These are phyloP conservation scores for Venturia oleaginea DNA, from an alignment of 2,329 filamentous ascomycete genomes.

Conservation along the genomic window DNA sequence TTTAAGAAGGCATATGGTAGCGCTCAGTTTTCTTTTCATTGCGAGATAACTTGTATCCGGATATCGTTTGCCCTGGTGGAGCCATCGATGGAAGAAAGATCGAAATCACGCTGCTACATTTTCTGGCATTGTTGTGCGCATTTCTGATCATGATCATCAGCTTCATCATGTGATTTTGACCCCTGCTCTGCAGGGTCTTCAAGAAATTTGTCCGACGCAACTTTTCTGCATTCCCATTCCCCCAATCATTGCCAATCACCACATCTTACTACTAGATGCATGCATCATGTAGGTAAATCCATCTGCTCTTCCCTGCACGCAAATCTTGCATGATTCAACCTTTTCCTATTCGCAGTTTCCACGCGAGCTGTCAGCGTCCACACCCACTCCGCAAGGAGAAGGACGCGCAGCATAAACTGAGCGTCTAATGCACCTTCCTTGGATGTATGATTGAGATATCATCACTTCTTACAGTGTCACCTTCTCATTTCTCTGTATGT, in stretches of 20 bases:
- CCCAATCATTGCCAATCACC: not conserved
- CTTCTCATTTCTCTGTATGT: not conserved
- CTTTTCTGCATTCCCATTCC: not conserved
- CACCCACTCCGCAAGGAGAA: slow-evolving; percentile 4
- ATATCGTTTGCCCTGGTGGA: too few relatives aligned
- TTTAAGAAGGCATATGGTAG: too few relatives aligned
- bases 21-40: too few relatives aligned
- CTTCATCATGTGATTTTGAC: too few relatives aligned
- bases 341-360: slow-evolving; percentile 5
- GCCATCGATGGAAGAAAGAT: too few relatives aligned
- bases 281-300: not conserved
- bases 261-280: not conserved
- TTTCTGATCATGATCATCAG: too few relatives aligned
- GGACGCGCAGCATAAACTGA: not conserved
- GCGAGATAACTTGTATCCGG: too few relatives aligned
- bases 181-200: not conserved
- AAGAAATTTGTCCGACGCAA: not conserved
- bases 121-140: too few relatives aligned
- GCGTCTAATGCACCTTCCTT: slow-evolving; percentile 1
- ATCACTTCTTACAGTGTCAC: not conserved
- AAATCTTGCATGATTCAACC: not conserved
- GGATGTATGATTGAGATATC: slow-evolving; percentile 2
- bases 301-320: not conserved
- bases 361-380: slow-evolving; percentile 1
- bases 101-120: too few relatives aligned